Conservation (phyloP, 768 basidiomycete genomes). For the Butyriboletus loyo region DNA sequence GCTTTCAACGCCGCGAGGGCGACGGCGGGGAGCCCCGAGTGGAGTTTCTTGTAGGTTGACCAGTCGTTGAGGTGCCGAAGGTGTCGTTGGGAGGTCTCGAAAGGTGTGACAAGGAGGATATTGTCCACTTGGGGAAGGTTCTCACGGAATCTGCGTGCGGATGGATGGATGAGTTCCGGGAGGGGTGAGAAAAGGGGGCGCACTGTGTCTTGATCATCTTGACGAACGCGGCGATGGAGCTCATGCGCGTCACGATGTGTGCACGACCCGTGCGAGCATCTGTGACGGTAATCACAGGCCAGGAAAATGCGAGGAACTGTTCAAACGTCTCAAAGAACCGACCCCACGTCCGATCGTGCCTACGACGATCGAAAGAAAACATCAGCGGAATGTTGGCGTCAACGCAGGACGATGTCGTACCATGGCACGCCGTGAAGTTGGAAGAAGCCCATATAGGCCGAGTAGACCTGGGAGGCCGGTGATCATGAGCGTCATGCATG, state of each 20-base stretch:
- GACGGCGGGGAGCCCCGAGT: slow-evolving; percentile 68
- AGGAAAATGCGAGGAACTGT: slow-evolving; percentile 75
- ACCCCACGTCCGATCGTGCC: slow-evolving; percentile 82
- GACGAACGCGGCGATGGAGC: slow-evolving; percentile 68
- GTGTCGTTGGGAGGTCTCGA: slow-evolving; percentile 65
- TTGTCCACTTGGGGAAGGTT: slow-evolving; percentile 70
- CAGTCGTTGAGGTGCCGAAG: slow-evolving; percentile 70
- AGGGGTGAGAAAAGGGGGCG: background rate
- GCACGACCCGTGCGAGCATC: slow-evolving; percentile 67
- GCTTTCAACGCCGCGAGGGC: slow-evolving; percentile 61
- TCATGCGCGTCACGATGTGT: slow-evolving; percentile 76
- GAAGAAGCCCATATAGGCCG: slow-evolving; percentile 78
- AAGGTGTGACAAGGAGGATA: slow-evolving; percentile 63
- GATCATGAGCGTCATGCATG: background rate
- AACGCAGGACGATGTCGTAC: slow-evolving; percentile 31
- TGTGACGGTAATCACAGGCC: slow-evolving; percentile 79
- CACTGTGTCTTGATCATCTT: slow-evolving; percentile 86
- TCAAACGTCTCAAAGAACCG: slow-evolving; percentile 76
- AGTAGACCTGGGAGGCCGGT: slow-evolving; percentile 47
- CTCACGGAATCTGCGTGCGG: slow-evolving; percentile 58
- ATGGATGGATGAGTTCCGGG: background rate
- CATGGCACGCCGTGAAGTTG: slow-evolving; percentile 68
- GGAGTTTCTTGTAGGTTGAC: slow-evolving; percentile 62
- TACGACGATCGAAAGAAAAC: slow-evolving; percentile 19
- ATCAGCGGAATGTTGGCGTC: background rate